phyloP scores from a whole-genome alignment of 192 early-diverging fungal genomes.

The Dissophora globulifera region DNA sequence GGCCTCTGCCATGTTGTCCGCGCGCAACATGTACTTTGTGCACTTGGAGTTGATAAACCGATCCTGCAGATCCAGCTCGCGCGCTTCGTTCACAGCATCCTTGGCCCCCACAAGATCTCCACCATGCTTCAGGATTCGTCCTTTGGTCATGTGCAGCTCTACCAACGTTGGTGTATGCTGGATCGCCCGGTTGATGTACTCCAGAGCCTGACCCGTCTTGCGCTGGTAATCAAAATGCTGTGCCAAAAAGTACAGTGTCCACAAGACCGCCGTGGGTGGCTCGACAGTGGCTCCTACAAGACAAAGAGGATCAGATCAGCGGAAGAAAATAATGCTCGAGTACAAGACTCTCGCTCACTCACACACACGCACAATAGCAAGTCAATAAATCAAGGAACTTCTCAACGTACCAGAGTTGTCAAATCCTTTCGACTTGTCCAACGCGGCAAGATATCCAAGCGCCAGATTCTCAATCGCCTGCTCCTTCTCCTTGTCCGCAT shows the following conservation, averaged over 20 bases:
- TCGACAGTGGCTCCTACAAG: constrained; percentile 68
- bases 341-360: no score
- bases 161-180: constrained; percentile 89
- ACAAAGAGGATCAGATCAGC: no score
- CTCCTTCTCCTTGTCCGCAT: constrained; percentile 72
- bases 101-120: constrained; percentile 79
- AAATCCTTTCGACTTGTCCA: constrained; percentile 60
- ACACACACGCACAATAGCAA: not conserved
- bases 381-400: not conserved
- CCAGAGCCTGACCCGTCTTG: constrained; percentile 76
- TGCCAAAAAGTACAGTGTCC: constrained; percentile 93
- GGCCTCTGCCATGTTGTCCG: constrained; percentile 83
- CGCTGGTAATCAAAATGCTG: constrained; percentile 87
- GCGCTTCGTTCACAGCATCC: constrained; percentile 84
- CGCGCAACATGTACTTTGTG: constrained; percentile 92
- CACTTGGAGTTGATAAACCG: constrained; percentile 95
- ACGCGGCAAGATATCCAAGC: constrained; percentile 65
- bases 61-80: constrained; percentile 93
- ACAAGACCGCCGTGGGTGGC: constrained; percentile 81
- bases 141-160: constrained; percentile 93
- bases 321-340: no score
- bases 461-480: constrained; percentile 74
- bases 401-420: constrained; percentile 49
- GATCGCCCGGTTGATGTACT: constrained; percentile 84
- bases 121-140: constrained; percentile 93